Evolutionary conservation across 768 basidiomycete species (phyloP), one percentile per base, ranked within the genome.

Genomic region (Leccinum barrowsii): DNA sequence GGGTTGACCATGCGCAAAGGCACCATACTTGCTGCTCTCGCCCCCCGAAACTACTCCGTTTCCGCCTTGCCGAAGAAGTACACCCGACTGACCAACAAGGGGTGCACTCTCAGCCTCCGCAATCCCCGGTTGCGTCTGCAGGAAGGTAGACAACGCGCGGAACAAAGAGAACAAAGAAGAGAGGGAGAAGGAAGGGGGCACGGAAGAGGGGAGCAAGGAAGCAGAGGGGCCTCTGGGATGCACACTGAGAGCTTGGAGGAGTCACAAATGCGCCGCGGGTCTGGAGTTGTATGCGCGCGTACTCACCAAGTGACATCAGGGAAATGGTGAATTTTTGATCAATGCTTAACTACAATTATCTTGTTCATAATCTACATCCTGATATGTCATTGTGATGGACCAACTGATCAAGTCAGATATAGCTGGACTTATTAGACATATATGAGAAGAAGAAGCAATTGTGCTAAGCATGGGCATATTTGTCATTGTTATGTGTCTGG

Each of bases 1-100:
- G 21, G 63, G 42, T 19, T 64, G 69, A 50, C 34, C 61, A 5
- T 49, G 67, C 15, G 53, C 37, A 78, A 91, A 91, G 13, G 90
- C 92, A 17, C 90, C 90, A 68, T 92, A 92, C 70, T 89, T 90
- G 71, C 76, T 78, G 19, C 53, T 80, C 77, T 51, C 73, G 65
- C 50, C 52, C 0, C 66, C 64, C 2, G 61, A 48, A 72, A 70
- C 58, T 74, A 57, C 75, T 30, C 77, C 74, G 35, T 69, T 70
- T 24, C 72, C 70, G 22, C 78, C 84, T 3, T 83, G 73, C 22
- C 85, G 80, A 15, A 87, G 74, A 35, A 86, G 80, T 63, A 84
- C 80, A 22, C 79, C 81, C 0, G 84, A 81, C 42, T 69, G 71
- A 8, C 62, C 70, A 11, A 73, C 62, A 13, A 74, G 67, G 8